A percentile compares a stretch with the other conserved stretches of the same genome.
phyloP scores from a whole-genome alignment of 2,329 filamentous ascomycete genomes.

The Ophiostoma populinum region DNA sequence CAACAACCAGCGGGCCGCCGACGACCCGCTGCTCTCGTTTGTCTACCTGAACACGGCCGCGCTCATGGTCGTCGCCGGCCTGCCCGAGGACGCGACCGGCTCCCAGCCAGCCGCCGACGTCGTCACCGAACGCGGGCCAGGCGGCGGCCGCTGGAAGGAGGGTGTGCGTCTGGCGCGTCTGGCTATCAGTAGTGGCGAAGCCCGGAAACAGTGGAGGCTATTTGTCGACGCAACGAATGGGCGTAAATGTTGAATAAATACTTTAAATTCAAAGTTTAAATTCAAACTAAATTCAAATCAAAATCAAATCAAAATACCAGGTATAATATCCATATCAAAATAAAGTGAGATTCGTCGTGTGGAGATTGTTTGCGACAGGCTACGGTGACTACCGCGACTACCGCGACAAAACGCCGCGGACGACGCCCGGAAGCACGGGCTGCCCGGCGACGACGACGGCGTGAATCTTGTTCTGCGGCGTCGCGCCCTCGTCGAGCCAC shows the following conservation, averaged over 20 bases:
- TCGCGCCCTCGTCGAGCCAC: constrained; percentile 48
- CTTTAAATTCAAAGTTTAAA: too few relatives aligned
- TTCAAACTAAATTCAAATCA: background rate
- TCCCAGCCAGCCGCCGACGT: constrained; percentile 63
- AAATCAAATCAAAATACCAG: background rate
- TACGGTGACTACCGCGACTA: background rate
- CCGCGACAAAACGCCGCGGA: constrained; percentile 27
- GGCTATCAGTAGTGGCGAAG: constrained; percentile 73
- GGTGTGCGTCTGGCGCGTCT: constrained; percentile 74
- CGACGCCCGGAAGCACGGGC: constrained; percentile 28
- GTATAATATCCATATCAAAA: background rate
- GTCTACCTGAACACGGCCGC: constrained; percentile 89
- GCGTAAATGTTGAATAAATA: background rate
- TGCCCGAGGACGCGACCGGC: constrained; percentile 60
- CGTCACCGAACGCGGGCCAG: constrained; percentile 66
- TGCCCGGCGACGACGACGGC: constrained; percentile 34
- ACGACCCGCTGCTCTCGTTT: constrained; percentile 82
- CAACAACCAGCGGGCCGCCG: constrained; percentile 49
- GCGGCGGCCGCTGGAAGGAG: constrained; percentile 85
- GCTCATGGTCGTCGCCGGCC: constrained; percentile 66
- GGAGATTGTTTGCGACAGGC: background rate
- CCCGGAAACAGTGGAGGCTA: constrained; percentile 63
- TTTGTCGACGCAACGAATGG: constrained; percentile 72
- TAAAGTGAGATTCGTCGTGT: too few relatives aligned
- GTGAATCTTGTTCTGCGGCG: constrained; percentile 24